Evolutionary conservation across 108 stramenopile genomes (phyloP).

Genomic region (Fistulifera solaris): DNA sequence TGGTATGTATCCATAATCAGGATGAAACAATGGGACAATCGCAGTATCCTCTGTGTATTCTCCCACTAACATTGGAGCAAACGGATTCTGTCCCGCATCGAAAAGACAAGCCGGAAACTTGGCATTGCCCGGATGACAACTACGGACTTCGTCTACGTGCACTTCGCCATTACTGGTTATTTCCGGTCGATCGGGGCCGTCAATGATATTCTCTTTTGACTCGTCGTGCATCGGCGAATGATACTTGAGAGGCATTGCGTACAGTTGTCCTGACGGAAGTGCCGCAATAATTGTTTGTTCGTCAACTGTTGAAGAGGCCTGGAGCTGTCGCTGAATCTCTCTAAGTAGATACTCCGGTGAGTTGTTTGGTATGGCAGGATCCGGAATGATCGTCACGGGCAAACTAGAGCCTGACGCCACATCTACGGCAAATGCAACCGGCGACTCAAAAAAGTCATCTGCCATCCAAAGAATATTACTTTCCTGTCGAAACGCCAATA

Average conservation of each 20-base stretch:
- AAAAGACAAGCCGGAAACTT: constrained; percentile 27
- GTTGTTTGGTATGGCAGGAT: constrained; percentile 32
- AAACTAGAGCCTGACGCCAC: constrained; percentile 38
- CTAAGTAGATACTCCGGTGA: constrained; percentile 28
- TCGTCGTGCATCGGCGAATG: not conserved
- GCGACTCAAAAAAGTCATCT: constrained; percentile 48
- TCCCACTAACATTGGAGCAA: not conserved
- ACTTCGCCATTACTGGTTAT: not conserved
- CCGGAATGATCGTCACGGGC: constrained; percentile 62
- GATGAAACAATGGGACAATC: constrained; percentile 13
- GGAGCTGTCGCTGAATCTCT: constrained; percentile 38
- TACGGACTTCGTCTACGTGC: not conserved
- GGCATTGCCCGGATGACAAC: constrained; percentile 14
- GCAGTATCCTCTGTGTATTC: not conserved
- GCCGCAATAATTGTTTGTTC: constrained; percentile 53
- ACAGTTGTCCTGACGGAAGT: constrained; percentile 57
- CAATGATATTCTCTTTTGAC: not conserved
- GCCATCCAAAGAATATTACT: constrained; percentile 53
- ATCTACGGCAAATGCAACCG: constrained; percentile 68
- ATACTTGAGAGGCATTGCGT: constrained; percentile 47
- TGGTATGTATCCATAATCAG: constrained; percentile 20
- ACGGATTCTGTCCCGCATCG: constrained; percentile 1
- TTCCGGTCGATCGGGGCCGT: not conserved
- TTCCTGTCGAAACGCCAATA: constrained; percentile 46
- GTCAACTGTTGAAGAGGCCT: not conserved